These are phyloP conservation scores for Penicillium nordicum DNA, from an alignment of 2,329 filamentous ascomycete genomes.

Conservation along the genomic window DNA sequence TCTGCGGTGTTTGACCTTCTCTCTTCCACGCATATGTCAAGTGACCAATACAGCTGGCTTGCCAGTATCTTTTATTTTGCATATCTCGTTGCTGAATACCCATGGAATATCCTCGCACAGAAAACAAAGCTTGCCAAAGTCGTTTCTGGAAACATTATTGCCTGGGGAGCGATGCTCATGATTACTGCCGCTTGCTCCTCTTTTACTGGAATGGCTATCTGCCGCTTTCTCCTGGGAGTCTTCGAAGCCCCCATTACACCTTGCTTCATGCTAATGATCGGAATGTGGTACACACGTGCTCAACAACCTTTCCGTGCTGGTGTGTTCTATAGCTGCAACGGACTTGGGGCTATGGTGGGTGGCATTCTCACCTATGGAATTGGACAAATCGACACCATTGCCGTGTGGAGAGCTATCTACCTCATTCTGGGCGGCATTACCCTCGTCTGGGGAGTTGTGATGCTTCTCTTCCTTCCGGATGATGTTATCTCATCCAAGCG, in stretches of 20 bases:
- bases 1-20: constrained; percentile 57
- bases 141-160: constrained; percentile 35
- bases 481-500: constrained; percentile 43
- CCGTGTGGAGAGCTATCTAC: constrained; percentile 47
- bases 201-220: constrained; percentile 45
- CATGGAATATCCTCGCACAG: constrained; percentile 37
- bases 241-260: constrained; percentile 51
- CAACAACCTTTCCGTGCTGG: constrained; percentile 50
- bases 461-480: constrained; percentile 45
- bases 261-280: constrained; percentile 51
- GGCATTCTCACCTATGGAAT: constrained; percentile 34
- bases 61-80: constrained; percentile 57
- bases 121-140: constrained; percentile 24
- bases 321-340: constrained; percentile 44
- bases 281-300: constrained; percentile 49
- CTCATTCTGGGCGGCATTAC: constrained; percentile 47
- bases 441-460: constrained; percentile 41
- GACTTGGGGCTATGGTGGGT: constrained; percentile 37
- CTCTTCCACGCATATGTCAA: constrained; percentile 45
- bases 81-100: constrained; percentile 45
- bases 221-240: constrained; percentile 47
- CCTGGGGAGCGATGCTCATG: constrained; percentile 48
- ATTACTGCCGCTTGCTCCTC: constrained; percentile 42
- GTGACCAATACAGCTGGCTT: constrained; percentile 51
- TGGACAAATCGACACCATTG: constrained; percentile 42